These are phyloP conservation scores for Microdochium nivale DNA, from an alignment of 2,329 filamentous ascomycete genomes.

Conservation along the genomic window DNA sequence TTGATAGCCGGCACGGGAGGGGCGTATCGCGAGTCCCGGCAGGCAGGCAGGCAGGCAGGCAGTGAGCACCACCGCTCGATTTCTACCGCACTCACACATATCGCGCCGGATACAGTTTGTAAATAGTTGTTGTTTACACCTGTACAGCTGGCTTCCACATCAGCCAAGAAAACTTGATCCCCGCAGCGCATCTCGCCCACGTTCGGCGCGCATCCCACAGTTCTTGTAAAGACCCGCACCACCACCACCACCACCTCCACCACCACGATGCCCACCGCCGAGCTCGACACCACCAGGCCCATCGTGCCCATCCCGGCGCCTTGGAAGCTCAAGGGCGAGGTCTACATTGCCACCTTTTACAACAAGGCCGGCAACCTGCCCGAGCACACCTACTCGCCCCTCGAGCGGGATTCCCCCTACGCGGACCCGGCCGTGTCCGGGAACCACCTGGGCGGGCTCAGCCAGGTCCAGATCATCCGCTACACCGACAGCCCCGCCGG, in stretches of 20 bases:
- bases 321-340: conserved; percentile 35
- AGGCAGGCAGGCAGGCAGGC: no score
- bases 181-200: no score
- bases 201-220: no score
- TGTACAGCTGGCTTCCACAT: no score
- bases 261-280: background rate
- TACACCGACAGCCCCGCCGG: conserved; percentile 43
- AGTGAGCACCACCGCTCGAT: no score
- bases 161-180: no score
- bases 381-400: conserved; percentile 32
- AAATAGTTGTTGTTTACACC: no score
- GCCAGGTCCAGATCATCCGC: conserved; percentile 40
- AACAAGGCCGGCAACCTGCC: conserved; percentile 24
- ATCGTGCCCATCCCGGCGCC: conserved; percentile 21
- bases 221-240: no score
- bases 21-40: no score
- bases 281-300: conserved; percentile 3
- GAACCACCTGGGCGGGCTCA: conserved; percentile 32
- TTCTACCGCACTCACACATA: no score
- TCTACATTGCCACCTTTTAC: conserved; percentile 35
- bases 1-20: no score
- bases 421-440: conserved; percentile 22
- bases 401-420: conserved; percentile 33
- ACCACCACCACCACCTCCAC: background rate
- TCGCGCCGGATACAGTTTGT: no score